Evolutionary conservation across 106 monocot species (phyloP).

Genomic region (Phalaenopsis equestris): DNA sequence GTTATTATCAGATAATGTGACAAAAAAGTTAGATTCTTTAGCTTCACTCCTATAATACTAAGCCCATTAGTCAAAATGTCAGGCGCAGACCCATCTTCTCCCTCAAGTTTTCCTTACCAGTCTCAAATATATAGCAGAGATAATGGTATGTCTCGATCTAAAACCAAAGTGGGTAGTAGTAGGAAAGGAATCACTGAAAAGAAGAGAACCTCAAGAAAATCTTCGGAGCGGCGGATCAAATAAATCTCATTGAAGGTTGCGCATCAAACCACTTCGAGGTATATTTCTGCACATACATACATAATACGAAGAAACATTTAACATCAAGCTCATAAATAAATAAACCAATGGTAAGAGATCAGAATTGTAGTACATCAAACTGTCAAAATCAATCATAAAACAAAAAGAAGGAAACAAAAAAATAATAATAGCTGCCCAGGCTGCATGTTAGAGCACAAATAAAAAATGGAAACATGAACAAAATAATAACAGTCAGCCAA

Average conservation of each 20-base stretch:
- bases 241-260: conserved; percentile 19
- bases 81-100: not conserved
- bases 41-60: conserved; percentile 3
- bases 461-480: too few species aligned
- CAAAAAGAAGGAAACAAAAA: too few species aligned
- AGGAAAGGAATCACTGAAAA: not conserved
- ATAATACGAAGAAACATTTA: not conserved
- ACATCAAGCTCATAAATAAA: not conserved
- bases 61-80: not conserved
- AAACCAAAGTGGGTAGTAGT: too few species aligned
- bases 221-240: not conserved
- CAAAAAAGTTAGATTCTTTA: not conserved
- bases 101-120: not conserved
- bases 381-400: too few species aligned
- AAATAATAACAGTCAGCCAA: too few species aligned
- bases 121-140: not conserved
- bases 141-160: not conserved
- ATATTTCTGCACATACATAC: conserved; percentile 12
- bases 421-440: too few species aligned
- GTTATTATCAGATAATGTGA: not conserved
- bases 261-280: conserved; percentile 27
- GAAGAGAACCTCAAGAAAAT: not conserved
- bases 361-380: too few species aligned
- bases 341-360: too few species aligned
- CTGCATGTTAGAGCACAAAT: too few species aligned